Conservation (phyloP, 2,329 filamentous ascomycete species). For the Diaporthe australafricana region DNA sequence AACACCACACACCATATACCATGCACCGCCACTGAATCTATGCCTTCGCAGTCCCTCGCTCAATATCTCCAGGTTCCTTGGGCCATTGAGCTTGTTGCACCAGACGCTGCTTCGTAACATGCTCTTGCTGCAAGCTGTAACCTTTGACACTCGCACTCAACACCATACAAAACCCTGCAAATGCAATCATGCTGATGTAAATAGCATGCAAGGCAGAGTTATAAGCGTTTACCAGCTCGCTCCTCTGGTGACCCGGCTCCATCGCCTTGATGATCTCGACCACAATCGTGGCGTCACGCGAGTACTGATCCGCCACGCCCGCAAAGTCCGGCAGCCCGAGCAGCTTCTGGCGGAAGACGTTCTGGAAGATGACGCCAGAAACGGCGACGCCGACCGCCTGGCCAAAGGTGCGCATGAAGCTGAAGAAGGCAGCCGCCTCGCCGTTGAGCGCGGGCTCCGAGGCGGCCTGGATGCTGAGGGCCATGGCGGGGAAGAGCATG, state of each 20-base stretch:
- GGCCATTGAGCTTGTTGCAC: neutral
- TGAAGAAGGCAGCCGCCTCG: slow-evolving; percentile 74
- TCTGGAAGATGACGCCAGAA: slow-evolving; percentile 78
- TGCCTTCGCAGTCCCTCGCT: neutral
- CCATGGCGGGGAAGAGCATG: slow-evolving; percentile 73
- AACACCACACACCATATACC: too few relatives aligned
- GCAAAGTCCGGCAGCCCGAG: slow-evolving; percentile 58
- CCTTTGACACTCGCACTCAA: slow-evolving; percentile 46
- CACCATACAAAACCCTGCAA: slow-evolving; percentile 43
- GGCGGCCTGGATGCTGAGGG: slow-evolving; percentile 72
- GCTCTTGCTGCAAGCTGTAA: slow-evolving; percentile 47
- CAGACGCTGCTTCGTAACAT: slow-evolving; percentile 45
- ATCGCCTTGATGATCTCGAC: slow-evolving; percentile 69
- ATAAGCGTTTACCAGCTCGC: slow-evolving; percentile 47
- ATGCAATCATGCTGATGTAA: slow-evolving; percentile 47
- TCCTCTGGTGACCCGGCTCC: slow-evolving; percentile 45
- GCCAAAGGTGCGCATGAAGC: slow-evolving; percentile 74
- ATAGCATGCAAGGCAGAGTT: slow-evolving; percentile 48
- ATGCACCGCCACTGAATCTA: neutral
- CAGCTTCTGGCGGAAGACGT: slow-evolving; percentile 66
- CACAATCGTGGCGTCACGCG: slow-evolving; percentile 68
- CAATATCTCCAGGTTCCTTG: neutral
- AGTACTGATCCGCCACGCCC: slow-evolving; percentile 55
- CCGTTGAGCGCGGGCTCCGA: slow-evolving; percentile 57
- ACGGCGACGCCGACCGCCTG: slow-evolving; percentile 75